These are phyloP conservation scores for Clarireedia hainanense DNA, from an alignment of 2,329 filamentous ascomycete genomes.

Conservation along the genomic window DNA sequence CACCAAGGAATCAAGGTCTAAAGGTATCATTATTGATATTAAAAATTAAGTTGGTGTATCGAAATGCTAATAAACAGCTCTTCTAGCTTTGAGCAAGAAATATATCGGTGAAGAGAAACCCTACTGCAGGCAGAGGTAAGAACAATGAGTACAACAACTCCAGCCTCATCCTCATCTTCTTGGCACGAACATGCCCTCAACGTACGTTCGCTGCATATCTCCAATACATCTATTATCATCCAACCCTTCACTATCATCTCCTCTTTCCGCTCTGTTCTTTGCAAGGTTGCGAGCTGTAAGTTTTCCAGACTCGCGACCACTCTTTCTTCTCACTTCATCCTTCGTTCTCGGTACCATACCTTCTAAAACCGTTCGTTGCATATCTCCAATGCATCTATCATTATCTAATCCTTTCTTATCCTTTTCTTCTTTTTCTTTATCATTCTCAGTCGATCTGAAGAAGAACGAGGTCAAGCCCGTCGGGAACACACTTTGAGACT, in stretches of 20 bases:
- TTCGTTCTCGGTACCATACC: neutral
- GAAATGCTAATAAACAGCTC: too few species aligned
- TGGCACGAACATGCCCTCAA: neutral
- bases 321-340: neutral
- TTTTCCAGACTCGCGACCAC: neutral
- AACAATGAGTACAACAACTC: neutral
- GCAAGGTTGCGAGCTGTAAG: neutral
- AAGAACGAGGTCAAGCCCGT: too few species aligned
- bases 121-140: neutral
- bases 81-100: too few species aligned
- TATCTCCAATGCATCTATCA: neutral
- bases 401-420: neutral
- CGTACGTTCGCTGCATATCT: constrained; percentile 6
- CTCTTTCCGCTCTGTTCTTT: neutral
- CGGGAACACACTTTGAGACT: neutral
- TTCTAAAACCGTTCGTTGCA: neutral
- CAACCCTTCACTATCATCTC: neutral
- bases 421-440: neutral
- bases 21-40: neutral
- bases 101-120: too few species aligned
- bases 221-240: neutral
- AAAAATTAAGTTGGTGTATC: neutral
- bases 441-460: too few species aligned
- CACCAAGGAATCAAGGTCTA: neutral
- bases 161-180: neutral